Conservation (phyloP, 2,329 filamentous ascomycete species). For the Verticillium klebahnii region DNA sequence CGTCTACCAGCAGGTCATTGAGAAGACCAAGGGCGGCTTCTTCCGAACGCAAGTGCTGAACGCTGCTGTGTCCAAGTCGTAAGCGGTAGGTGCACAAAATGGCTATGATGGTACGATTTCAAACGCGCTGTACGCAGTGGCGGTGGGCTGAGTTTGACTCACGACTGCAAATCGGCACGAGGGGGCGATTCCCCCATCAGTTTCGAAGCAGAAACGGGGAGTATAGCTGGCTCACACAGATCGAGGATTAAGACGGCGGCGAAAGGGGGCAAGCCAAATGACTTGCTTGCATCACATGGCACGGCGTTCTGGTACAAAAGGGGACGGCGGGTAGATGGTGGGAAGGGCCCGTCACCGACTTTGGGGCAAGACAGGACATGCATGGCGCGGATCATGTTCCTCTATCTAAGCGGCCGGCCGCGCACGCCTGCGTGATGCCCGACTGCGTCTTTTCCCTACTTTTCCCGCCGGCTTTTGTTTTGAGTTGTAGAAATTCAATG, state of each 20-base stretch:
- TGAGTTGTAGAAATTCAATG: not conserved
- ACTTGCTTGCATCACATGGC: conserved; percentile 13
- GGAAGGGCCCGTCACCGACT: not conserved
- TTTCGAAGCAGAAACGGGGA: not conserved
- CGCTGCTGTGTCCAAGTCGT: conserved; percentile 53
- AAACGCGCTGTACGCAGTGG: not conserved
- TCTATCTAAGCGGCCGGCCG: not conserved
- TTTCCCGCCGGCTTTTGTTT: not conserved
- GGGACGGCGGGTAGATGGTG: not conserved
- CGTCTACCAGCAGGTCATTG: conserved; percentile 98
- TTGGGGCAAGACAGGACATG: not conserved
- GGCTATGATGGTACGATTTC: not conserved
- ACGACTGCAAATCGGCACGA: not conserved
- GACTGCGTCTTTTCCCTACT: not conserved
- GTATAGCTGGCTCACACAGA: not conserved
- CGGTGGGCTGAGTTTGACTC: not conserved
- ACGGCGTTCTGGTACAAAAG: conserved; percentile 14
- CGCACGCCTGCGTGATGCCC: not conserved
- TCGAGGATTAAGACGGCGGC: not conserved
- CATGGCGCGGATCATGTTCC: not conserved
- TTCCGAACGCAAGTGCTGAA: conserved; percentile 95
- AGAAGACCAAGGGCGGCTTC: conserved; percentile 97
- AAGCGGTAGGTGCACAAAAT: not conserved
- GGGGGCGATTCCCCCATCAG: not conserved
- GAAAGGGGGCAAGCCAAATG: conserved; percentile 2